phyloP scores from a whole-genome alignment of 2,329 filamentous ascomycete species.

The Elsinoe perseae region DNA sequence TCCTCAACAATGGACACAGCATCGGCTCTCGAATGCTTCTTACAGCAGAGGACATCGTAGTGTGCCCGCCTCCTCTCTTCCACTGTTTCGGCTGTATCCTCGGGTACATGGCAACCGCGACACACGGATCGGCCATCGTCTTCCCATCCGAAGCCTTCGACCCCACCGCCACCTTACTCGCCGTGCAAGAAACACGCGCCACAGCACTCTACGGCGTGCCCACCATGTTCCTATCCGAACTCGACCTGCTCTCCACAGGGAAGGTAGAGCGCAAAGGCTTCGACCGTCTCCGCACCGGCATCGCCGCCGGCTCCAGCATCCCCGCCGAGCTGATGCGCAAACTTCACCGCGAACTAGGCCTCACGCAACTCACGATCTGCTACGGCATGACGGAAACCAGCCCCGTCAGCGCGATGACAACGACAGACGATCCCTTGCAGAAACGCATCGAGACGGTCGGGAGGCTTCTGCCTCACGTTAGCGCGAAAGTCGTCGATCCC shows the following conservation, averaged over 20 bases:
- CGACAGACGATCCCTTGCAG: constrained; percentile 63
- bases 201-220: constrained; percentile 79
- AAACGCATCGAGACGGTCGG: constrained; percentile 73
- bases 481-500: constrained; percentile 67
- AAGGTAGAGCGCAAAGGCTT: constrained; percentile 46
- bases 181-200: constrained; percentile 54
- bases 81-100: constrained; percentile 83
- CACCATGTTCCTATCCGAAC: constrained; percentile 88
- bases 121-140: constrained; percentile 70
- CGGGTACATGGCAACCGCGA: constrained; percentile 93
- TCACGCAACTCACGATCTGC: constrained; percentile 81
- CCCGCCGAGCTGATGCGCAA: constrained; percentile 73
- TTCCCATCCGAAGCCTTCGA: constrained; percentile 86
- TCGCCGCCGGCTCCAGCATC: constrained; percentile 80
- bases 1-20: constrained; percentile 83
- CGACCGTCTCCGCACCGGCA: constrained; percentile 70
- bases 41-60: constrained; percentile 59
- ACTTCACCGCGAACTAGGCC: constrained; percentile 64
- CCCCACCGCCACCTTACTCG: constrained; percentile 59
- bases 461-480: constrained; percentile 72
- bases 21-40: constrained; percentile 83
- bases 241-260: constrained; percentile 62
- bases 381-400: constrained; percentile 94
- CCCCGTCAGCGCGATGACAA: constrained; percentile 70
- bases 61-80: constrained; percentile 53